phyloP scores from a whole-genome alignment of 805 yeast genomes.

The Myxozyma geophila region DNA sequence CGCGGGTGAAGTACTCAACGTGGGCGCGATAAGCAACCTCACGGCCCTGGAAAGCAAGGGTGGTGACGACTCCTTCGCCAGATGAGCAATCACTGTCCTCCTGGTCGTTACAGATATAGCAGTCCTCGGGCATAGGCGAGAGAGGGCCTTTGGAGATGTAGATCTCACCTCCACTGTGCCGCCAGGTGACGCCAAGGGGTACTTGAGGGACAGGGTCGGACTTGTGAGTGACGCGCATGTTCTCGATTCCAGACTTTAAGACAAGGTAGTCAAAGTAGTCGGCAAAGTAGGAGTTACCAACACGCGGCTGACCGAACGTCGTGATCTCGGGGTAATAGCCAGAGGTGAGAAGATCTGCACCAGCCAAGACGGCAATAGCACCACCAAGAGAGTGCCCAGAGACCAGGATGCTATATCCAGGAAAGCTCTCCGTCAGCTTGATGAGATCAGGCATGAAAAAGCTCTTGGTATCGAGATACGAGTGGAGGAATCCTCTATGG shows the following conservation, averaged over 20 bases:
- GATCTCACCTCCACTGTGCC: slow-evolving; percentile 31
- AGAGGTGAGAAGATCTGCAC: slow-evolving; percentile 60
- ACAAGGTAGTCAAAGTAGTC: slow-evolving; percentile 54
- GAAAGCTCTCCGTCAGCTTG: slow-evolving; percentile 46
- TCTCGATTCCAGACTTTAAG: slow-evolving; percentile 1
- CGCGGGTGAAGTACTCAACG: slow-evolving; percentile 33
- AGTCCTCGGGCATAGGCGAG: slow-evolving; percentile 28
- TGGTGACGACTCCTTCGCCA: slow-evolving; percentile 34
- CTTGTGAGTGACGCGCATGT: slow-evolving; percentile 35
- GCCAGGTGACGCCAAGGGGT: slow-evolving; percentile 31
- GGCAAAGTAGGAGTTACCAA: slow-evolving; percentile 60
- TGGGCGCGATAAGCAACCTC: slow-evolving; percentile 32
- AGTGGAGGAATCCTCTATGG: slow-evolving; percentile 65
- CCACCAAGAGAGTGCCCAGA: slow-evolving; percentile 82
- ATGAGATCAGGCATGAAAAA: slow-evolving; percentile 34
- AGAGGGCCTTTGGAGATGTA: slow-evolving; percentile 37
- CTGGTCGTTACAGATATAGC: slow-evolving; percentile 36
- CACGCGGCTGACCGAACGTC: slow-evolving; percentile 66
- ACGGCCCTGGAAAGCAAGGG: slow-evolving; percentile 24
- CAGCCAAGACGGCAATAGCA: slow-evolving; percentile 66
- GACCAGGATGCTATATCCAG: slow-evolving; percentile 57
- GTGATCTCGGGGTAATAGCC: slow-evolving; percentile 61
- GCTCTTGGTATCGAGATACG: slow-evolving; percentile 52
- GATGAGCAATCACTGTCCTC: slow-evolving; percentile 34
- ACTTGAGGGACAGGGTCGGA: slow-evolving; percentile 37